Conservation (phyloP, 2,329 filamentous ascomycete species). For the Botrytis cinerea region DNA sequence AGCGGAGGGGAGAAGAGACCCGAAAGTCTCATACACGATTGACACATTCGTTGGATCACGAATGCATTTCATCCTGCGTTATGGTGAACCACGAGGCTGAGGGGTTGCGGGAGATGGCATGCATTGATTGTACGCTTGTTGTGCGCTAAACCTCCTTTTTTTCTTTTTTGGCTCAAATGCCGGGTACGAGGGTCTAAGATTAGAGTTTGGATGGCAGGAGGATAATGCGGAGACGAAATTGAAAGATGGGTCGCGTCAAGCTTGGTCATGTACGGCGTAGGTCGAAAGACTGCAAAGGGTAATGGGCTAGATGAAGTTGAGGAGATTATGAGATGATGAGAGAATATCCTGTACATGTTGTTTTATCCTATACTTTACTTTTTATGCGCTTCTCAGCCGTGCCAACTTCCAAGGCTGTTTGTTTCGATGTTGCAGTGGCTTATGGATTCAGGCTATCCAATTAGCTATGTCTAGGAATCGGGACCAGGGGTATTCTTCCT, state of each 20-base stretch:
- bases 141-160: conserved; percentile 15
- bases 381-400: conserved; percentile 6
- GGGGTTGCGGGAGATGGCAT: conserved; percentile 23
- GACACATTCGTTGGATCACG: neutral
- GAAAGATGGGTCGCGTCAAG: conserved; percentile 14
- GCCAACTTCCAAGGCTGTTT: conserved; percentile 7
- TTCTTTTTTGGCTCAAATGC: conserved; percentile 14
- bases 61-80: neutral
- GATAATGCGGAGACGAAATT: conserved; percentile 14
- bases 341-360: conserved; percentile 1
- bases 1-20: neutral
- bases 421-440: conserved; percentile 19
- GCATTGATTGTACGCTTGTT: conserved; percentile 19
- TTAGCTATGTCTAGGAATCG: neutral
- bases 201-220: conserved; percentile 18
- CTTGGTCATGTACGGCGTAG: neutral
- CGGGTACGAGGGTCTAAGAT: conserved; percentile 21
- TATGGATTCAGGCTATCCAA: conserved; percentile 5
- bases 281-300: conserved; percentile 1
- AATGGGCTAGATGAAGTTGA: neutral
- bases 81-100: conserved; percentile 20
- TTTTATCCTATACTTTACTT: neutral
- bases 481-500: neutral
- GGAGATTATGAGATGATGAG: neutral
- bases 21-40: neutral